Evolutionary conservation across 2,329 filamentous ascomycete genomes (phyloP).

Genomic region (Tolypocladium inflatum): DNA sequence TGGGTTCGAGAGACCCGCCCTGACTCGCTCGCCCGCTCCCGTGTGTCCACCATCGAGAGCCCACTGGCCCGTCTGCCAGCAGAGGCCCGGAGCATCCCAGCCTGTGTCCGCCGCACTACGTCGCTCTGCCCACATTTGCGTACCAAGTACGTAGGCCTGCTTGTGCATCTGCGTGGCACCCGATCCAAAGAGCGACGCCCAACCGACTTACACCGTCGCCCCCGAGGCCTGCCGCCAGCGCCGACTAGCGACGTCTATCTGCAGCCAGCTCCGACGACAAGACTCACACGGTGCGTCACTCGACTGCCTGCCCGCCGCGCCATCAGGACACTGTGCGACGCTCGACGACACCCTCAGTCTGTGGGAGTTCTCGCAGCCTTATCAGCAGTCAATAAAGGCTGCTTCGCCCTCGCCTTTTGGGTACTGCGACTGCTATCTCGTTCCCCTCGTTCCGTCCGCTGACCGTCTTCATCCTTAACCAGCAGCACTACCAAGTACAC

Average conservation of each 20-base stretch:
- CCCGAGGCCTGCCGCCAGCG: background rate
- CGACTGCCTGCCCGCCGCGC: background rate
- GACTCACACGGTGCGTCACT: conserved; percentile 2
- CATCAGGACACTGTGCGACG: background rate
- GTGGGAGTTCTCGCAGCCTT: background rate
- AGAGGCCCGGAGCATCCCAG: background rate
- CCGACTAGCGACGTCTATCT: background rate
- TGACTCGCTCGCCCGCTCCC: conserved; percentile 2
- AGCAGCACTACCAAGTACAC: background rate
- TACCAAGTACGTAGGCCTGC: background rate
- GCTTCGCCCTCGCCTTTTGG: background rate
- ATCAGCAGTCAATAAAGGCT: background rate
- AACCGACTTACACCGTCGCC: conserved; percentile 6
- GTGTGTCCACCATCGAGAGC: background rate
- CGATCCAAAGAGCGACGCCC: background rate
- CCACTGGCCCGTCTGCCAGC: background rate
- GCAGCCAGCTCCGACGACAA: background rate
- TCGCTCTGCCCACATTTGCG: background rate
- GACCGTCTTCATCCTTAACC: background rate
- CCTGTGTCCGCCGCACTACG: background rate
- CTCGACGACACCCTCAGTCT: background rate
- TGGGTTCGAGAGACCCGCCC: conserved; percentile 1
- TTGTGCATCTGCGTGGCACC: background rate
- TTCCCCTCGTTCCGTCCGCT: background rate
- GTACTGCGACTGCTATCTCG: background rate